Percentiles rank a stretch among this genome's conserved stretches.
These are phyloP conservation scores for Phytophthora nicotianae DNA, from an alignment of 352 stramenopile species.

Conservation along the genomic window DNA sequence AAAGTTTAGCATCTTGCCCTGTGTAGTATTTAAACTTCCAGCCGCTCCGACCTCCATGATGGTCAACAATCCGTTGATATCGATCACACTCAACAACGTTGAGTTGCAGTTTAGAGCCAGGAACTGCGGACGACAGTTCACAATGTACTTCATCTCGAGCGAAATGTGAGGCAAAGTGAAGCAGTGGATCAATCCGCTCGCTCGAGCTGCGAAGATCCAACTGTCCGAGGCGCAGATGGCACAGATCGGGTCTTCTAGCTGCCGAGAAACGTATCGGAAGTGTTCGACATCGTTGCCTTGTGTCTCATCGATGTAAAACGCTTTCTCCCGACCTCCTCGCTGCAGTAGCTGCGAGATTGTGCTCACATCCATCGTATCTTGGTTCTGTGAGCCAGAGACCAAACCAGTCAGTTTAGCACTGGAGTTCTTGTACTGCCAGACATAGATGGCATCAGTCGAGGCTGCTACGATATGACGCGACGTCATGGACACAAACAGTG, in stretches of 20 bases:
- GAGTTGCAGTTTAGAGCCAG: slow-evolving; percentile 91
- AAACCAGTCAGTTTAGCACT: slow-evolving; percentile 78
- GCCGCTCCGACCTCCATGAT: slow-evolving; percentile 83
- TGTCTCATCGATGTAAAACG: slow-evolving; percentile 90
- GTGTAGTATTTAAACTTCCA: slow-evolving; percentile 62
- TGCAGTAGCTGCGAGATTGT: slow-evolving; percentile 75
- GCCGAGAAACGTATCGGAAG: slow-evolving; percentile 70
- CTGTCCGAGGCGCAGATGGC: slow-evolving; percentile 86
- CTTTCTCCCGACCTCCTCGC: slow-evolving; percentile 80
- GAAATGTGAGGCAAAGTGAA: slow-evolving; percentile 93
- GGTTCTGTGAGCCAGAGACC: slow-evolving; percentile 40
- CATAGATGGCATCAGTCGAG: slow-evolving; percentile 86
- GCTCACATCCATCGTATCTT: slow-evolving; percentile 52
- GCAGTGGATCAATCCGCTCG: slow-evolving; percentile 85
- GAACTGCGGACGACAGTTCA: slow-evolving; percentile 79
- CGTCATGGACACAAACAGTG: slow-evolving; percentile 90
- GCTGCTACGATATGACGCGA: slow-evolving; percentile 80
- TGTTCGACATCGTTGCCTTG: slow-evolving; percentile 75
- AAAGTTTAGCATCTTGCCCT: slow-evolving; percentile 77
- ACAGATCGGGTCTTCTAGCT: slow-evolving; percentile 87
- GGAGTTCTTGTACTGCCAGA: slow-evolving; percentile 93
- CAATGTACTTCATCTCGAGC: slow-evolving; percentile 91
- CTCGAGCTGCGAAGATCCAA: slow-evolving; percentile 83
- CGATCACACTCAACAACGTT: slow-evolving; percentile 88
- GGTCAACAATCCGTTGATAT: slow-evolving; percentile 87